These are phyloP conservation scores for Eucalyptus cloeziana DNA, from an alignment of 345 rosid species.

Conservation along the genomic window DNA sequence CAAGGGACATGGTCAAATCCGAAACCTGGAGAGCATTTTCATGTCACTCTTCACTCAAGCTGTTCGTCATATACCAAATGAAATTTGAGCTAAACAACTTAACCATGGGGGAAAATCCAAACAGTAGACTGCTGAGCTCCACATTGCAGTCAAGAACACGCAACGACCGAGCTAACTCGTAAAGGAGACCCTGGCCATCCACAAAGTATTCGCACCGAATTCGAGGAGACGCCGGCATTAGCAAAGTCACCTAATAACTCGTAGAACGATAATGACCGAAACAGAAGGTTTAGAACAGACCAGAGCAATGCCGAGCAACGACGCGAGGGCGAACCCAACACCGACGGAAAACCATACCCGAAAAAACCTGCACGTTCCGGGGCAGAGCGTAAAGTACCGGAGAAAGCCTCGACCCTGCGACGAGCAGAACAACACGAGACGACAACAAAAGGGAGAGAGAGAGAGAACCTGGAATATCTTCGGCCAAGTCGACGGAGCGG, in stretches of 20 bases:
- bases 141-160: background rate
- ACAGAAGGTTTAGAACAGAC: constrained; percentile 4
- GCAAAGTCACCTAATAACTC: background rate
- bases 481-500: constrained; percentile 52
- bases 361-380: background rate
- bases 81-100: background rate
- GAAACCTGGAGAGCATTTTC: constrained; percentile 9
- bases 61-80: background rate
- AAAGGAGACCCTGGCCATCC: background rate
- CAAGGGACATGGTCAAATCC: constrained; percentile 30
- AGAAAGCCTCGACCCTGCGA: background rate
- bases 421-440: background rate
- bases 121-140: background rate
- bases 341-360: constrained; percentile 78
- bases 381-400: background rate
- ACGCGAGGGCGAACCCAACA: constrained; percentile 49
- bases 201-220: background rate
- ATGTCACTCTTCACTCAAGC: background rate
- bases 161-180: background rate
- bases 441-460: background rate
- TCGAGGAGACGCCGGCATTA: background rate
- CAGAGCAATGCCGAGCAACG: constrained; percentile 35
- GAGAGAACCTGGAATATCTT: constrained; percentile 20
- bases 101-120: constrained; percentile 34
- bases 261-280: background rate